Evolutionary conservation across 2,329 filamentous ascomycete species (phyloP).

Genomic region (Apiospora aurea): DNA sequence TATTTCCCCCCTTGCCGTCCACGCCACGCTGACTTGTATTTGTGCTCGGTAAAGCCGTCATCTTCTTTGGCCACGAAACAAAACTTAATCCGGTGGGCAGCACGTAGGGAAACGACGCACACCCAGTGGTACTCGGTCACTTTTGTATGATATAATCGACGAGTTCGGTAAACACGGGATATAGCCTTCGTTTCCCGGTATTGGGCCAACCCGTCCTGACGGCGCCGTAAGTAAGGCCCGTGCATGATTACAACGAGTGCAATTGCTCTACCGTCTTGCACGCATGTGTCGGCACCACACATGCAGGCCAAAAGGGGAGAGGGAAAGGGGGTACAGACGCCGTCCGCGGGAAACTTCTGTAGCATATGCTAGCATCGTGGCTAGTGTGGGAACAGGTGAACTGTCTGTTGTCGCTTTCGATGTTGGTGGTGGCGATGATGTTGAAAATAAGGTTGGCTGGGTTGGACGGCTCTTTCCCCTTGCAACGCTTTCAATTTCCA

Average conservation of each 20-base stretch:
- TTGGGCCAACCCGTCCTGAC: background rate
- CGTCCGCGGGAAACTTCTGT: background rate
- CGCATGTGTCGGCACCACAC: background rate
- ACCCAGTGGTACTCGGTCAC: background rate
- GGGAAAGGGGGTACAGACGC: background rate
- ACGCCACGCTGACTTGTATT: no score
- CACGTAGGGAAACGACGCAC: background rate
- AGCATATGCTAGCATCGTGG: background rate
- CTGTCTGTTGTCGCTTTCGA: background rate
- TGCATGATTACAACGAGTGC: background rate
- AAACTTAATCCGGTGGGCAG: background rate
- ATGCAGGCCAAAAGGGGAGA: background rate
- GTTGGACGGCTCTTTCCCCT: background rate
- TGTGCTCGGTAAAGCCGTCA: no score
- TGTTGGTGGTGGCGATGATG: background rate
- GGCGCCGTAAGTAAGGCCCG: background rate
- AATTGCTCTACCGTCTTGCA: background rate
- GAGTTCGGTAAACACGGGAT: background rate
- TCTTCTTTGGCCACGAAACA: background rate
- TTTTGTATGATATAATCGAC: background rate
- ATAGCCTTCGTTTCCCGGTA: background rate
- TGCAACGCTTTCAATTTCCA: background rate
- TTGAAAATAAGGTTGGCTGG: conserved; percentile 1
- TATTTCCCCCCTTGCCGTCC: background rate
- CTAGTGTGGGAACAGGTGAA: background rate